phyloP scores from a whole-genome alignment of 1,139 yeast genomes.

The Yamadazyma trypodendri region DNA sequence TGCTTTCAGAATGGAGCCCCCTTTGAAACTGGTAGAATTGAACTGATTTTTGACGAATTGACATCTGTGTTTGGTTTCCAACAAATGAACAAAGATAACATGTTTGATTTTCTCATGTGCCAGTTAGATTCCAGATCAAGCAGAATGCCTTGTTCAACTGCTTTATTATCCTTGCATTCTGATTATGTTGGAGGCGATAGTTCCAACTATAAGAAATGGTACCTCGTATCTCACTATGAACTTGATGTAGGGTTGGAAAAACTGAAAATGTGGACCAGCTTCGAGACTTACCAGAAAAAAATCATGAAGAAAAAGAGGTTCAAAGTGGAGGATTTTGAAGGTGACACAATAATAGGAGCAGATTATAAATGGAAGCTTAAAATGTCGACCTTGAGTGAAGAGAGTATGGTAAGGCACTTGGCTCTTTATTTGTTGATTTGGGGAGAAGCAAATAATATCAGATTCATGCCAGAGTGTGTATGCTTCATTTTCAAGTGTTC shows the following conservation, averaged over 20 bases:
- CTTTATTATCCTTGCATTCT: conserved; percentile 36
- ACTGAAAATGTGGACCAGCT: conserved; percentile 15
- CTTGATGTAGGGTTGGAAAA: conserved; percentile 17
- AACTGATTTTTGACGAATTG: conserved; percentile 20
- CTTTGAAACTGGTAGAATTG: conserved; percentile 20
- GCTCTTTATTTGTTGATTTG: conserved; percentile 38
- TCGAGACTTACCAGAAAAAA: conserved; percentile 6
- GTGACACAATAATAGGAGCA: conserved; percentile 18
- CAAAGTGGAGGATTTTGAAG: conserved; percentile 8
- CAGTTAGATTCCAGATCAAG: conserved; percentile 43
- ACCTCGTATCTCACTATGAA: conserved; percentile 32
- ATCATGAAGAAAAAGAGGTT: conserved; percentile 6
- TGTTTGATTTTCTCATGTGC: conserved; percentile 39
- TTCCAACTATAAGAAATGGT: conserved; percentile 44
- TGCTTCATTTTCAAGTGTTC: conserved; percentile 39
- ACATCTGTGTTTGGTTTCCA: conserved; percentile 34
- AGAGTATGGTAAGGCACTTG: conserved; percentile 29
- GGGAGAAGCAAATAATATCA: conserved; percentile 45
- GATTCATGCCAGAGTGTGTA: conserved; percentile 44
- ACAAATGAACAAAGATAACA: conserved; percentile 33
- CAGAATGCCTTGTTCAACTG: conserved; percentile 33
- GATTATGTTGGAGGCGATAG: conserved; percentile 44
- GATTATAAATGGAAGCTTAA: conserved; percentile 23
- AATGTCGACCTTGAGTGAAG: conserved; percentile 18
- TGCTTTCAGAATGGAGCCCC: conserved; percentile 33